Percentiles rank a stretch among this genome's conserved stretches.
These are phyloP conservation scores for Claviceps sorghi DNA, from an alignment of 2,329 filamentous ascomycete genomes.

Conservation along the genomic window DNA sequence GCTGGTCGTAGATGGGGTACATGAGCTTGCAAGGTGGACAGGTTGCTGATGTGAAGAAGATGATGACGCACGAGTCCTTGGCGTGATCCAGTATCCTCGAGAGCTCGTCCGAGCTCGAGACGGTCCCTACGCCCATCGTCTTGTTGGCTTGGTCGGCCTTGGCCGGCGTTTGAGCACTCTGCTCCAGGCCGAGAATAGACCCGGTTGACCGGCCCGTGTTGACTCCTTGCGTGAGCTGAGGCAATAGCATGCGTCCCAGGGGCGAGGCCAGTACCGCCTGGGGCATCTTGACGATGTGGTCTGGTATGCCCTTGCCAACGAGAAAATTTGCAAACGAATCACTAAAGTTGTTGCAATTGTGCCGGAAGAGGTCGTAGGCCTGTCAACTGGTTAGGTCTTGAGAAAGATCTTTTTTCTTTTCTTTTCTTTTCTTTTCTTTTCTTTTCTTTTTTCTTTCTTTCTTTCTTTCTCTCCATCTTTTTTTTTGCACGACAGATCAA, in stretches of 20 bases:
- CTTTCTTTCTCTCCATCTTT: neutral
- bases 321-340: conserved; percentile 86
- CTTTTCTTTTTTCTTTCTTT: neutral
- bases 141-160: neutral
- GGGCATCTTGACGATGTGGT: conserved; percentile 73
- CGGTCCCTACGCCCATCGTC: conserved; percentile 37
- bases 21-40: conserved; percentile 73
- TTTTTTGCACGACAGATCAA: neutral
- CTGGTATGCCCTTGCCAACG: conserved; percentile 74
- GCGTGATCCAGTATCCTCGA: conserved; percentile 36
- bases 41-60: conserved; percentile 86
- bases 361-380: conserved; percentile 76
- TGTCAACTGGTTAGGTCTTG: conserved; percentile 17
- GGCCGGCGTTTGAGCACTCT: conserved; percentile 16
- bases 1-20: conserved; percentile 67
- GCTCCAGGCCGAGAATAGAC: conserved; percentile 38
- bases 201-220: conserved; percentile 35
- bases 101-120: conserved; percentile 30
- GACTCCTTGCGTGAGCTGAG: conserved; percentile 44
- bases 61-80: conserved; percentile 53
- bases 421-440: neutral
- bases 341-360: conserved; percentile 97
- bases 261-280: conserved; percentile 73
- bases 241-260: conserved; percentile 75
- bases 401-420: neutral